These are phyloP conservation scores for Cyberlindnera suaveolens DNA, from an alignment of 805 yeast genomes.

Conservation along the genomic window DNA sequence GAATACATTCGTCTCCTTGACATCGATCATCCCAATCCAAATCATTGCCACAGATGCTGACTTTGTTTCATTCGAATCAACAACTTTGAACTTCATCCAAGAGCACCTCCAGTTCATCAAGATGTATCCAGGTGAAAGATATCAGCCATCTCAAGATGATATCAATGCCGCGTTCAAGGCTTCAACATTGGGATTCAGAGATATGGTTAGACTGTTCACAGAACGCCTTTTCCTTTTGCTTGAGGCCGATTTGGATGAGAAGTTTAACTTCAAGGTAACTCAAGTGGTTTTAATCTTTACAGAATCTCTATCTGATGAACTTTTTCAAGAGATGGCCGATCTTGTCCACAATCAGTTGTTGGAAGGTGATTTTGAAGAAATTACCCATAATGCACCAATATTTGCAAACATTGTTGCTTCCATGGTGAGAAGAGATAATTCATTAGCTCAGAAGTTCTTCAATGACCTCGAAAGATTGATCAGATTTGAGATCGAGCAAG, in stretches of 20 bases:
- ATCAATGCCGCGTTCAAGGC: slow-evolving; percentile 59
- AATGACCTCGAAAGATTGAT: slow-evolving; percentile 36
- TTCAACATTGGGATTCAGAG: slow-evolving; percentile 65
- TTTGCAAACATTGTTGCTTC: slow-evolving; percentile 70
- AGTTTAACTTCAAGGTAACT: slow-evolving; percentile 32
- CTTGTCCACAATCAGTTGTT: slow-evolving; percentile 34
- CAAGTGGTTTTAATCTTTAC: slow-evolving; percentile 42
- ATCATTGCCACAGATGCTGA: slow-evolving; percentile 43
- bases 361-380: slow-evolving; percentile 47
- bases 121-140: slow-evolving; percentile 24
- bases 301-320: slow-evolving; percentile 56
- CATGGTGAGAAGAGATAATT: slow-evolving; percentile 51
- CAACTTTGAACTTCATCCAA: slow-evolving; percentile 50
- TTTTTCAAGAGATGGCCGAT: slow-evolving; percentile 40
- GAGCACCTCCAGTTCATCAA: slow-evolving; percentile 53
- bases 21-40: slow-evolving; percentile 65
- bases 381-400: slow-evolving; percentile 52
- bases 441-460: slow-evolving; percentile 22
- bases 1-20: slow-evolving; percentile 61
- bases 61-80: slow-evolving; percentile 32
- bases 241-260: slow-evolving; percentile 41
- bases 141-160: slow-evolving; percentile 35
- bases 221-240: slow-evolving; percentile 56
- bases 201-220: slow-evolving; percentile 48
- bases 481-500: slow-evolving; percentile 59